Conservation (phyloP, 164 flowering plant genomes). For the Umbellularia californica region DNA sequence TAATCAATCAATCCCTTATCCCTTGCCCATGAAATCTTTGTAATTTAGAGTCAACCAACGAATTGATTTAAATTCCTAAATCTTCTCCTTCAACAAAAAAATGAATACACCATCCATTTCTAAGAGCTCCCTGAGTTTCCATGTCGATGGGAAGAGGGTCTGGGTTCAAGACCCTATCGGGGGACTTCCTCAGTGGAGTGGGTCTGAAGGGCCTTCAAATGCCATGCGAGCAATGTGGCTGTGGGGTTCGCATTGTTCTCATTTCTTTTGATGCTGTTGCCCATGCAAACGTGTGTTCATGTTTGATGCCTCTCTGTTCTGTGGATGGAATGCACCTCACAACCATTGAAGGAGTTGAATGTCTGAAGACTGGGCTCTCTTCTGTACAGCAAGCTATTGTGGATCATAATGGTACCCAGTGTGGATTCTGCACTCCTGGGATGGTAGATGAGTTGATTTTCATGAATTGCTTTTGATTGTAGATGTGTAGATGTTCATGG, state of each 20-base stretch:
- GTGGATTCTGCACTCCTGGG: slow-evolving; percentile 14
- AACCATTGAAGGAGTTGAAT: slow-evolving; percentile 10
- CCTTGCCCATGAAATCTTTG: too few relatives aligned
- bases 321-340: slow-evolving; percentile 8
- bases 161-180: too few relatives aligned
- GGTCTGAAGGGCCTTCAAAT: slow-evolving; percentile 7
- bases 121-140: too few relatives aligned
- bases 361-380: slow-evolving; percentile 4
- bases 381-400: slow-evolving; percentile 5
- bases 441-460: slow-evolving; percentile 4
- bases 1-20: too few relatives aligned
- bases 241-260: slow-evolving; percentile 9
- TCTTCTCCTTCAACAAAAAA: too few relatives aligned
- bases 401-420: slow-evolving; percentile 3
- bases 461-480: background rate
- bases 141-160: too few relatives aligned
- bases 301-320: slow-evolving; percentile 9
- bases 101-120: too few relatives aligned
- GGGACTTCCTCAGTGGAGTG: background rate
- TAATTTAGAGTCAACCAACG: too few relatives aligned
- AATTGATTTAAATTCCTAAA: too few relatives aligned
- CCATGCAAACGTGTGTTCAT: background rate
- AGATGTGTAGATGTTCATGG: background rate
- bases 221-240: slow-evolving; percentile 10
- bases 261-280: background rate